Evolutionary conservation across 2,329 filamentous ascomycete genomes (phyloP), one percentile per base, ranked within the genome.

Genomic region (Penicillium rolfsii): DNA sequence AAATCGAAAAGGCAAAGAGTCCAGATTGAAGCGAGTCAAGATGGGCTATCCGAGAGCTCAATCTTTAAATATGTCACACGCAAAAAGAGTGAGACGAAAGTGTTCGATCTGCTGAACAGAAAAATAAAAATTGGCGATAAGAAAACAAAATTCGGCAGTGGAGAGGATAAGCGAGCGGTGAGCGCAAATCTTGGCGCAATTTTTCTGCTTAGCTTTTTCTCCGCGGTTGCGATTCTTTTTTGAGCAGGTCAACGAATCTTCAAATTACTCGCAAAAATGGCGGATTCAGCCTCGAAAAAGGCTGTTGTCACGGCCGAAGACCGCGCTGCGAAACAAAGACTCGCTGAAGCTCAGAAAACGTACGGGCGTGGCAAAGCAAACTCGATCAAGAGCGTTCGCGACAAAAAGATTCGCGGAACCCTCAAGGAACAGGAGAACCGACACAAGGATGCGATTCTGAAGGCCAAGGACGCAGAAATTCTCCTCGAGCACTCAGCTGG

Each of bases 401-500:
- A 98, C 82, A 96, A 91, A 83, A 99, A 98, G 76, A 79, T 98
- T 64, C 89, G 92, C 52, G 85, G 87, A 12, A 96, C 91, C 66
- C 80, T 99, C 53, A 89, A 88, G 73, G 83, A 83, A 1, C 84
- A 97, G 49, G 95, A 99, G 75, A 81, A 81, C 61, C 95, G 95
- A 76, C 94, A 93, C 78, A 87, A 93, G 71, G 85, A 89, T 69
- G 94, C 94, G 1, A 82, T 90, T 0, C 77, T 96, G 38, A 89
- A 91, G 76, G 93, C 95, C 16, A 96, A 97, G 78, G 94, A 97
- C 82, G 92, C 94, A 24, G 95, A 99, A 79, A 95, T 99, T 59
- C 80, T 99, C 69, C 85, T 96, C 57, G 94, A 98, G 77, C 91
- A 97, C 75, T 86, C 89, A 6, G 81, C 85, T 11, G 95, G 95